Conservation (phyloP, 192 early-diverging fungal genomes). For the Chytriomyces confervae region DNA sequence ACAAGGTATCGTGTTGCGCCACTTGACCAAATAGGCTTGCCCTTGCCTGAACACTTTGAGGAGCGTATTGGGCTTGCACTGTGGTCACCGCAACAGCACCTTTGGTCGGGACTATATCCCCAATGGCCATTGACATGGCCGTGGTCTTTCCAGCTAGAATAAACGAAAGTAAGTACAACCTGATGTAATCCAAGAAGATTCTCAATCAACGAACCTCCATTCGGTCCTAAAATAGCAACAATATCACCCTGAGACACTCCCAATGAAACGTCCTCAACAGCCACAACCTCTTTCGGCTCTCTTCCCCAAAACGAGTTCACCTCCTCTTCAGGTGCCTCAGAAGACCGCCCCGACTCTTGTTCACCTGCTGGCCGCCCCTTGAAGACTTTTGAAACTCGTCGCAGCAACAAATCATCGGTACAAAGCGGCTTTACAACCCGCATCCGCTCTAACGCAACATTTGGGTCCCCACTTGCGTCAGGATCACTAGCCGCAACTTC, state of each 20-base stretch:
- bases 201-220: slow-evolving; percentile 25
- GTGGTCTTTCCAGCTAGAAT: slow-evolving; percentile 51
- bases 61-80: slow-evolving; percentile 23
- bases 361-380: background rate
- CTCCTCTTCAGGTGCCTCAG: background rate
- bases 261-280: slow-evolving; percentile 67
- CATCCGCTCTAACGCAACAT: slow-evolving; percentile 38
- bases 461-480: slow-evolving; percentile 38
- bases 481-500: background rate
- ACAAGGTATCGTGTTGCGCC: slow-evolving; percentile 49
- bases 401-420: slow-evolving; percentile 38
- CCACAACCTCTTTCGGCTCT: slow-evolving; percentile 35
- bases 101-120: slow-evolving; percentile 32
- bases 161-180: slow-evolving; percentile 29
- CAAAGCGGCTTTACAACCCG: slow-evolving; percentile 32
- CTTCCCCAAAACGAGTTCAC: too few species aligned
- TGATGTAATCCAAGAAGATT: slow-evolving; percentile 1
- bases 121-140: slow-evolving; percentile 44
- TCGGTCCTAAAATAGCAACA: slow-evolving; percentile 44
- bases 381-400: slow-evolving; percentile 36
- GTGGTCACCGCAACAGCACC: slow-evolving; percentile 41
- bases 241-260: slow-evolving; percentile 48
- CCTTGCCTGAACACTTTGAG: slow-evolving; percentile 30
- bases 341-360: background rate
- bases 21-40: slow-evolving; percentile 31